Percentiles rank a stretch among this genome's conserved stretches.
These are phyloP conservation scores for Nitzschia sp. DNA, from an alignment of 108 stramenopile species.

Conservation along the genomic window DNA sequence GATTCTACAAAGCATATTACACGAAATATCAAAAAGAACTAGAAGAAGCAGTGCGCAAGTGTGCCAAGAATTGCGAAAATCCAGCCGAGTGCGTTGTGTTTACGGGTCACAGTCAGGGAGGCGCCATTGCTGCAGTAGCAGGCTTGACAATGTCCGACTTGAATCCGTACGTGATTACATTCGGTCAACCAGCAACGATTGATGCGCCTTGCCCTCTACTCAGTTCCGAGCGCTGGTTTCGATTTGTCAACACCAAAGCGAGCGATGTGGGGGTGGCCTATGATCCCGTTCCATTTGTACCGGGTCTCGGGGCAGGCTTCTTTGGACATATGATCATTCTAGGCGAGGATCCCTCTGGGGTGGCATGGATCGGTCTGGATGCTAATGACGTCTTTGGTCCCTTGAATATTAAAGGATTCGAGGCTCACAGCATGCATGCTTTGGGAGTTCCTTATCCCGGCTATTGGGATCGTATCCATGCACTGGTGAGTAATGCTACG, in stretches of 20 bases:
- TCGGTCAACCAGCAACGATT: conserved; percentile 37
- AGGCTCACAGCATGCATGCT: conserved; percentile 27
- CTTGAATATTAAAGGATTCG: conserved; percentile 21
- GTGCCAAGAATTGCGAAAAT: conserved; percentile 25
- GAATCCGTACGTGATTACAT: conserved; percentile 42
- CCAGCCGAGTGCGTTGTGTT: conserved; percentile 35
- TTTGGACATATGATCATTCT: conserved; percentile 39
- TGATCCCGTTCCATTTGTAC: conserved; percentile 34
- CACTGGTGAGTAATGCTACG: not conserved
- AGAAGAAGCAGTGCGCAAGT: conserved; percentile 22
- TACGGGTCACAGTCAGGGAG: conserved; percentile 37
- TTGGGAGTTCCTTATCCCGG: conserved; percentile 21
- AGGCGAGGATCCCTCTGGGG: conserved; percentile 20
- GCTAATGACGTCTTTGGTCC: conserved; percentile 19
- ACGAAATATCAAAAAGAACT: conserved; percentile 10
- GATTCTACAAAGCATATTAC: conserved; percentile 34
- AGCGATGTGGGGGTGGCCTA: conserved; percentile 25
- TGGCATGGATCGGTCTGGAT: conserved; percentile 35
- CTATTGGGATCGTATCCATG: conserved; percentile 30
- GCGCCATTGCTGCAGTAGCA: conserved; percentile 42
- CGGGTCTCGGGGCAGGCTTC: conserved; percentile 21
- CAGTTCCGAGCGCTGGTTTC: conserved; percentile 23
- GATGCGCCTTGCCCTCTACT: conserved; percentile 27
- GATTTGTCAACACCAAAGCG: conserved; percentile 30
- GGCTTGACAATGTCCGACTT: conserved; percentile 23